Evolutionary conservation across 1,284 basidiomycete genomes (phyloP).

Genomic region (Malassezia nana): DNA sequence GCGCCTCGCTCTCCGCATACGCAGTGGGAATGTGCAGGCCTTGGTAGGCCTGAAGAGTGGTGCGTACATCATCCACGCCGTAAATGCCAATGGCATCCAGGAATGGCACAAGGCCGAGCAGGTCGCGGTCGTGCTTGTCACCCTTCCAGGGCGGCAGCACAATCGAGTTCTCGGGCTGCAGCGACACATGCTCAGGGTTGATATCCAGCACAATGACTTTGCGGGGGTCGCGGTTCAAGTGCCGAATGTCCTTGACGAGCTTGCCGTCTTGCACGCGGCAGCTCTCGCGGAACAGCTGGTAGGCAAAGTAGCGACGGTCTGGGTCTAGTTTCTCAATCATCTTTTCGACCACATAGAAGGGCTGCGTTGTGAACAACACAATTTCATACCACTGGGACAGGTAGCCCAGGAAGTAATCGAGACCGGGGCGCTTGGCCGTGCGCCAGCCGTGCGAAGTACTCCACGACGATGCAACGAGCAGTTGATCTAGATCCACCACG

Average conservation of each 20-base stretch:
- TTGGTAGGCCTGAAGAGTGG: slow-evolving; percentile 70
- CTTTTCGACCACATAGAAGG: slow-evolving; percentile 77
- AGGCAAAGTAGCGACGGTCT: slow-evolving; percentile 76
- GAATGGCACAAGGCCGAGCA: slow-evolving; percentile 88
- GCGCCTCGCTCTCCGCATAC: slow-evolving; percentile 75
- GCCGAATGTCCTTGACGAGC: slow-evolving; percentile 66
- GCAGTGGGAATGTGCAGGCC: slow-evolving; percentile 80
- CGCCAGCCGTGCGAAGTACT: slow-evolving; percentile 50
- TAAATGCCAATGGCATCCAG: slow-evolving; percentile 60
- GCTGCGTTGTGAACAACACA: slow-evolving; percentile 86
- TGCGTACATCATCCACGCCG: slow-evolving; percentile 63
- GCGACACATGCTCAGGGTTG: slow-evolving; percentile 62
- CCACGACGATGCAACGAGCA: slow-evolving; percentile 85
- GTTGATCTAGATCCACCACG: slow-evolving; percentile 79
- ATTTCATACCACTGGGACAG: slow-evolving; percentile 96
- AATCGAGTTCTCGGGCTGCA: slow-evolving; percentile 84
- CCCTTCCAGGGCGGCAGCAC: slow-evolving; percentile 80
- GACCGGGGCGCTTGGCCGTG: slow-evolving; percentile 65
- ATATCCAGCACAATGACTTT: slow-evolving; percentile 87
- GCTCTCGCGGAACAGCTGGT: slow-evolving; percentile 76
- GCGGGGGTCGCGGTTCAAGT: slow-evolving; percentile 81
- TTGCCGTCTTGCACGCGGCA: slow-evolving; percentile 40
- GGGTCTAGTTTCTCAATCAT: slow-evolving; percentile 89
- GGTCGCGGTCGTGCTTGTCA: slow-evolving; percentile 61
- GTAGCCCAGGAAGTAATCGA: slow-evolving; percentile 94